These are phyloP conservation scores for Colletotrichum agaves DNA, from an alignment of 2,329 filamentous ascomycete genomes.

Conservation along the genomic window DNA sequence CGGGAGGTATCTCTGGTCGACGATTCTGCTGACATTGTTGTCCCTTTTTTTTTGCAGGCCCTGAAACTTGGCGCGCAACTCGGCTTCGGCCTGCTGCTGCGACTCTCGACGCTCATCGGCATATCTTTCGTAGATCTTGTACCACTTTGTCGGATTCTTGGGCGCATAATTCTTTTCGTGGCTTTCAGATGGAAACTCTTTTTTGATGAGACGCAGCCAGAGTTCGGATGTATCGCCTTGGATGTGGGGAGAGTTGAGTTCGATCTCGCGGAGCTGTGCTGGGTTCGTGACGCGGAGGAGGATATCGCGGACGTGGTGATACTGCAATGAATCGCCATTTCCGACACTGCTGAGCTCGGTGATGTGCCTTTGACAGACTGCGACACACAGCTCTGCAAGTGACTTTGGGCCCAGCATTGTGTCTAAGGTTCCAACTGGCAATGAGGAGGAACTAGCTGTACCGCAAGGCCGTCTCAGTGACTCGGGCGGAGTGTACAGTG, in stretches of 20 bases:
- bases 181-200: slow-evolving; percentile 76
- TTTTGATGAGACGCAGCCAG: slow-evolving; percentile 83
- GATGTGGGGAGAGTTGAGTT: slow-evolving; percentile 81
- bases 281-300: slow-evolving; percentile 78
- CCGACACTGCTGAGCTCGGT: slow-evolving; percentile 75
- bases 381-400: slow-evolving; percentile 62
- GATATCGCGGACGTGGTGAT: slow-evolving; percentile 65
- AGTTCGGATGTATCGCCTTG: slow-evolving; percentile 75
- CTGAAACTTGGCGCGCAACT: slow-evolving; percentile 66
- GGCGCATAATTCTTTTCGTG: slow-evolving; percentile 72
- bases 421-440: background rate
- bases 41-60: slow-evolving; percentile 68
- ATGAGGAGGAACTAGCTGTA: slow-evolving; percentile 1
- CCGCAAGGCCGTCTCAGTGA: background rate
- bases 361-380: slow-evolving; percentile 64
- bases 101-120: slow-evolving; percentile 67
- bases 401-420: slow-evolving; percentile 51
- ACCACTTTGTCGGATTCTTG: slow-evolving; percentile 76
- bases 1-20: slow-evolving; percentile 60
- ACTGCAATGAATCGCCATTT: slow-evolving; percentile 64
- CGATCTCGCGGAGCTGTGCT: slow-evolving; percentile 78
- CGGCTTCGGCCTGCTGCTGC: slow-evolving; percentile 68
- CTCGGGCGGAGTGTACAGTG: background rate
- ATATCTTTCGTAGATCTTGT: slow-evolving; percentile 79
- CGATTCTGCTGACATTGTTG: slow-evolving; percentile 66